These are phyloP conservation scores for Penicillium steckii DNA, from an alignment of 495 filamentous ascomycete species.

Conservation along the genomic window DNA sequence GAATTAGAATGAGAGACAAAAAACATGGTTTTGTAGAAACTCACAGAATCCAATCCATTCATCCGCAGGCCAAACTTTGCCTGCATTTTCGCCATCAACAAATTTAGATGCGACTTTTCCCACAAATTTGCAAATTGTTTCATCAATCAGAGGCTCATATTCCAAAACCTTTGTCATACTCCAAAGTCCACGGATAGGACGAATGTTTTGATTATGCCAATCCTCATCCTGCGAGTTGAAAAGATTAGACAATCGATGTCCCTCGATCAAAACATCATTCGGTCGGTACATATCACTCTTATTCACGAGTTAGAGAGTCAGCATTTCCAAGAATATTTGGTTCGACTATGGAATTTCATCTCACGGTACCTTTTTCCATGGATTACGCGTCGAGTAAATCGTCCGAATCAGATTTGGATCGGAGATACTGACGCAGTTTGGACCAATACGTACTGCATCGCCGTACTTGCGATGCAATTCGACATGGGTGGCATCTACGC, in stretches of 20 bases:
- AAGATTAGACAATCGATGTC: constrained; percentile 24
- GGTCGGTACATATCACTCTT: constrained; percentile 29
- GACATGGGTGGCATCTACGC: constrained; percentile 16
- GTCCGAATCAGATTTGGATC: constrained; percentile 38
- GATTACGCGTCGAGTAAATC: constrained; percentile 40
- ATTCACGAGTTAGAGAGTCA: background rate
- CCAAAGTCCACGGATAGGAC: constrained; percentile 36
- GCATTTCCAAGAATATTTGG: too few relatives aligned
- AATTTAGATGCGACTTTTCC: constrained; percentile 21
- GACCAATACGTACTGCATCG: constrained; percentile 53
- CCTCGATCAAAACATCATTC: constrained; percentile 22
- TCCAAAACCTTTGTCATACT: constrained; percentile 34
- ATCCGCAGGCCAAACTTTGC: constrained; percentile 29
- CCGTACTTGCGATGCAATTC: constrained; percentile 53
- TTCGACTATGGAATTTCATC: too few relatives aligned
- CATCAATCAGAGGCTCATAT: constrained; percentile 32
- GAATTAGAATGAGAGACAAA: background rate
- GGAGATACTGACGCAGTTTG: constrained; percentile 54
- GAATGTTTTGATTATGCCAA: constrained; percentile 31
- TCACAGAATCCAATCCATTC: constrained; percentile 45
- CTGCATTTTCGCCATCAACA: constrained; percentile 15
- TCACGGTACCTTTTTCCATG: constrained; percentile 25
- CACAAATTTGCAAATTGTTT: constrained; percentile 22
- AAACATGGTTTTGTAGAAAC: background rate
- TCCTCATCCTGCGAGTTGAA: constrained; percentile 47